Evolutionary conservation across 495 filamentous ascomycete species (phyloP).

Genomic region (Penicillium paradoxum): DNA sequence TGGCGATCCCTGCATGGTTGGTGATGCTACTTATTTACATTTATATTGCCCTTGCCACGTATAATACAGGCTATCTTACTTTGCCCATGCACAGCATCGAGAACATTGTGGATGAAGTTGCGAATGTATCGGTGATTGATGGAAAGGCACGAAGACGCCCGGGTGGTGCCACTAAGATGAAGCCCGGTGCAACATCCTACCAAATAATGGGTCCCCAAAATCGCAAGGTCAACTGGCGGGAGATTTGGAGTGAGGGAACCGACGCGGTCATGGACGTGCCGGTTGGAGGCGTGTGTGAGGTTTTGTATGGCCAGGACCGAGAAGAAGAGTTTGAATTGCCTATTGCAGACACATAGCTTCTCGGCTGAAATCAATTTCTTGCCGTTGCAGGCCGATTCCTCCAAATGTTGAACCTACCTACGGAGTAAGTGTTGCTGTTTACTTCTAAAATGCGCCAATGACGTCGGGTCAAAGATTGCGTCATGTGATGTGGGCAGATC

Average conservation of each 20-base stretch:
- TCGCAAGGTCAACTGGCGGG: slow-evolving; percentile 61
- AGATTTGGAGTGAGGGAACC: slow-evolving; percentile 84
- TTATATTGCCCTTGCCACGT: slow-evolving; percentile 85
- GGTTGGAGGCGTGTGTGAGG: slow-evolving; percentile 93
- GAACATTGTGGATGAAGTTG: slow-evolving; percentile 88
- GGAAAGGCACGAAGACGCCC: slow-evolving; percentile 55
- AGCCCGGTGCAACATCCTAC: slow-evolving; percentile 42
- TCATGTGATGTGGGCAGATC: slow-evolving; percentile 1
- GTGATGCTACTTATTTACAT: slow-evolving; percentile 89
- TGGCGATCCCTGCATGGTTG: slow-evolving; percentile 84
- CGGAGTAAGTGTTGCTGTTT: background rate
- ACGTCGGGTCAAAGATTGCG: background rate
- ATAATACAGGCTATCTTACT: slow-evolving; percentile 87
- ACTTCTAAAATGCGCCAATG: background rate
- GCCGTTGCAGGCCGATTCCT: background rate
- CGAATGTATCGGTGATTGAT: slow-evolving; percentile 78
- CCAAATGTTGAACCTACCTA: background rate
- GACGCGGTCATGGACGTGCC: slow-evolving; percentile 98
- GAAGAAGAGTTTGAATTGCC: slow-evolving; percentile 26
- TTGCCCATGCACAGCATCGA: slow-evolving; percentile 74
- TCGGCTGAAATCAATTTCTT: background rate
- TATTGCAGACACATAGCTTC: slow-evolving; percentile 6
- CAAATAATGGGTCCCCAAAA: slow-evolving; percentile 47
- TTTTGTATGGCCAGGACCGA: slow-evolving; percentile 50
- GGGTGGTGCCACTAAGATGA: slow-evolving; percentile 41